Evolutionary conservation across 2,329 filamentous ascomycete genomes (phyloP).

Genomic region (Neonectria punicea): DNA sequence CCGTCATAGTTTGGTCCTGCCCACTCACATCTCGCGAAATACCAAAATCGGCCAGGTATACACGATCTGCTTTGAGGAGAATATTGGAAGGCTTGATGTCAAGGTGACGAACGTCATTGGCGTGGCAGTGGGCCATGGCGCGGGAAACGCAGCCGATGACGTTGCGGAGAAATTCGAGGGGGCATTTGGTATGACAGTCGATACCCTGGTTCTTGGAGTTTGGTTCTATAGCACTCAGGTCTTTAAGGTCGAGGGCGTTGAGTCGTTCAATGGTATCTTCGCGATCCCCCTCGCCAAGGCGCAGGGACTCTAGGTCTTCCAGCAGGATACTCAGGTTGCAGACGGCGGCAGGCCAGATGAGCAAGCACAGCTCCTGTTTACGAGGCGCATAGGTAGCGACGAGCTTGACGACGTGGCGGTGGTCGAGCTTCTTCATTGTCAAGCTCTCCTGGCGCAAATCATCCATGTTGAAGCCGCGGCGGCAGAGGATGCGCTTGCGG

Average conservation of each 20-base stretch:
- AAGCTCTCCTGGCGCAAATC: constrained; percentile 57
- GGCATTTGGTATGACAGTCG: constrained; percentile 44
- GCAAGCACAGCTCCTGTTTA: constrained; percentile 54
- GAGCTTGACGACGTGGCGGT: constrained; percentile 59
- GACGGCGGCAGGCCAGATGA: constrained; percentile 60
- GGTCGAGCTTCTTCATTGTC: constrained; percentile 59
- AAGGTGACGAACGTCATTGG: constrained; percentile 55
- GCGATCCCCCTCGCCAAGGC: constrained; percentile 51
- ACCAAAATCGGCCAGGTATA: constrained; percentile 62
- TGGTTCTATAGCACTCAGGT: constrained; percentile 50
- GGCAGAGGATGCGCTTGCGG: constrained; percentile 54
- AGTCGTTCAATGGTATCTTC: constrained; percentile 54
- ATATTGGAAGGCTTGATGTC: constrained; percentile 62
- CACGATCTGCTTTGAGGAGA: constrained; percentile 55
- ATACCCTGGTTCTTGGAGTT: constrained; percentile 32
- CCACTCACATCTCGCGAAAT: constrained; percentile 59
- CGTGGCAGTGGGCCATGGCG: constrained; percentile 55
- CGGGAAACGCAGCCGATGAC: constrained; percentile 58
- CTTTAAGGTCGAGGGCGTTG: constrained; percentile 50
- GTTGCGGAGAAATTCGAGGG: constrained; percentile 55
- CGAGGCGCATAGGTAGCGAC: constrained; percentile 58
- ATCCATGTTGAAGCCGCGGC: constrained; percentile 52
- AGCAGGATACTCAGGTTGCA: constrained; percentile 57
- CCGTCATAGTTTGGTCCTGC: constrained; percentile 57
- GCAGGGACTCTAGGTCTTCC: constrained; percentile 55